phyloP scores from a whole-genome alignment of 768 basidiomycete genomes.

The Naganishia randhawae region DNA sequence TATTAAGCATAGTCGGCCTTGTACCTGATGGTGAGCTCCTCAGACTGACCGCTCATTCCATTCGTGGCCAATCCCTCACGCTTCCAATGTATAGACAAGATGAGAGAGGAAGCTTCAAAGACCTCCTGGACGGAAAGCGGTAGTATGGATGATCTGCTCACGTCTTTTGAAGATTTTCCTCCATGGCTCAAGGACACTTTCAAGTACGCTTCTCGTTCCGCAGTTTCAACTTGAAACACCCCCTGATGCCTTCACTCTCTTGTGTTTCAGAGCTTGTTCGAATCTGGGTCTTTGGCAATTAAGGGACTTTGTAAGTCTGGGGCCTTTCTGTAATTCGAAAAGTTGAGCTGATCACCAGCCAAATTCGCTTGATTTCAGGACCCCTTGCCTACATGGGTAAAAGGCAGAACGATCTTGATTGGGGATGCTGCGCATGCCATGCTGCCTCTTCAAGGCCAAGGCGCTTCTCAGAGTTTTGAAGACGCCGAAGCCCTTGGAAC shows the following conservation, averaged over 20 bases:
- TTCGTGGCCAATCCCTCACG: background rate
- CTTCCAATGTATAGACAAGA: background rate
- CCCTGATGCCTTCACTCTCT: background rate
- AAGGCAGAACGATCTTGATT: constrained; percentile 22
- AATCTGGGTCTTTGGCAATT: background rate
- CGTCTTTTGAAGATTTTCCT: constrained; percentile 23
- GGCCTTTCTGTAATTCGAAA: background rate
- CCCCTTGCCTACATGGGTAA: constrained; percentile 26
- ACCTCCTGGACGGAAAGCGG: constrained; percentile 27
- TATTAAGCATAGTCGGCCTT: constrained; percentile 19
- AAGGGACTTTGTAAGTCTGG: background rate
- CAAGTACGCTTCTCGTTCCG: background rate
- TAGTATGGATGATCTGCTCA: constrained; percentile 21
- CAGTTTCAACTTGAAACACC: too few species aligned
- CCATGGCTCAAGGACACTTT: constrained; percentile 24
- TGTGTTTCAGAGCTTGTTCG: background rate
- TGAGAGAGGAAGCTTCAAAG: constrained; percentile 17
- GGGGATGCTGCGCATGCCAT: constrained; percentile 29
- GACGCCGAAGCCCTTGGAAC: constrained; percentile 15
- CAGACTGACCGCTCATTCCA: background rate
- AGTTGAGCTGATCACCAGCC: background rate
- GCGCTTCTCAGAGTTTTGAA: constrained; percentile 27
- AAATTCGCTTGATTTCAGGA: background rate
- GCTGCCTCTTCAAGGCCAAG: constrained; percentile 28
- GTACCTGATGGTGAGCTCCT: constrained; percentile 25